Conservation (phyloP, 2,329 filamentous ascomycete species). For the Metarhizium anisopliae region DNA sequence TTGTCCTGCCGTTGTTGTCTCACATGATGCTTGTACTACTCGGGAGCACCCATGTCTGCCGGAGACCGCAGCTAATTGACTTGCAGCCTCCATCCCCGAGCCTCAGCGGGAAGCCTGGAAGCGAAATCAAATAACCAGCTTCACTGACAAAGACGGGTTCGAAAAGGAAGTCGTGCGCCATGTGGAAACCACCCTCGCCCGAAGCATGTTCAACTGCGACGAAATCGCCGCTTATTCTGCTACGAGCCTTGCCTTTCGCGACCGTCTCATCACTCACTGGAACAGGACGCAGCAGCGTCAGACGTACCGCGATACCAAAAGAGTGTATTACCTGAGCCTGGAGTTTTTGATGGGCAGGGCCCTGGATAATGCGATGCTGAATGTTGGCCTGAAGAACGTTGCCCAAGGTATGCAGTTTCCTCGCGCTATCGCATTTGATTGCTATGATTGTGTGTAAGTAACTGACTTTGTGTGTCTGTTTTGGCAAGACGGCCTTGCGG, state of each 20-base stretch:
- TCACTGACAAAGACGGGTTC: constrained; percentile 75
- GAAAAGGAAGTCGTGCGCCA: constrained; percentile 82
- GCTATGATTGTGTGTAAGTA: background rate
- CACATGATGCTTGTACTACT: too few species aligned
- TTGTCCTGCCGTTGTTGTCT: too few species aligned
- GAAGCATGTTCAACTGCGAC: constrained; percentile 97
- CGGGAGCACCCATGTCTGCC: too few species aligned
- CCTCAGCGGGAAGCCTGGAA: constrained; percentile 75
- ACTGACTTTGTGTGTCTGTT: constrained; percentile 9
- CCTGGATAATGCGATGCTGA: constrained; percentile 97
- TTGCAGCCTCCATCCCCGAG: constrained; percentile 69
- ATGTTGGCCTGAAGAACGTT: constrained; percentile 77
- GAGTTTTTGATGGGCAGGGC: constrained; percentile 97
- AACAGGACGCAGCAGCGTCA: constrained; percentile 97
- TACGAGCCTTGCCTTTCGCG: constrained; percentile 83
- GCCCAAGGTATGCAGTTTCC: constrained; percentile 55
- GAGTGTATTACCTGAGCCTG: constrained; percentile 93
- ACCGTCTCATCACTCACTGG: constrained; percentile 90
- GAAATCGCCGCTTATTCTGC: constrained; percentile 88
- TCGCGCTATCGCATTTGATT: background rate
- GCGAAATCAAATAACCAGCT: constrained; percentile 54
- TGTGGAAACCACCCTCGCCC: constrained; percentile 91
- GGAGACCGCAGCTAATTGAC: background rate
- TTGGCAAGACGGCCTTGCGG: constrained; percentile 66
- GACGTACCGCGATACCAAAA: constrained; percentile 82